These are phyloP conservation scores for Solanum hybrid DNA, from an alignment of 305 asterid genomes.

Conservation along the genomic window DNA sequence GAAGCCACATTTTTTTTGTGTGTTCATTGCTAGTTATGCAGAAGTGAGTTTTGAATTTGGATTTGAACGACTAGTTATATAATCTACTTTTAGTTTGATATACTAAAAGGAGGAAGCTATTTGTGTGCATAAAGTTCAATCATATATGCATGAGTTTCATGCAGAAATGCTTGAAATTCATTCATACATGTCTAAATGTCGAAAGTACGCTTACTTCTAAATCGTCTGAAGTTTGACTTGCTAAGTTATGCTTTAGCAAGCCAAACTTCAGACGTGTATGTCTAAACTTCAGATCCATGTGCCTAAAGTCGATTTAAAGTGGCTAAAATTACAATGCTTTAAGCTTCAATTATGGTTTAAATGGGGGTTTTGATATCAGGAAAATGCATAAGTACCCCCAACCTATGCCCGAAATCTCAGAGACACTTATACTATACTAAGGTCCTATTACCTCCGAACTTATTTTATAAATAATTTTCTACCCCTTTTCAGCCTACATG, in stretches of 20 bases:
- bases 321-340: neutral
- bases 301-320: neutral
- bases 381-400: too few species aligned
- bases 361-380: neutral
- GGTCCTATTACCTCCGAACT: too few species aligned
- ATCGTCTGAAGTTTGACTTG: fast-evolving
- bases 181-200: neutral
- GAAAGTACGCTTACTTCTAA: neutral
- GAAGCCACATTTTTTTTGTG: neutral
- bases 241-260: neutral
- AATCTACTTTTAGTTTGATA: neutral
- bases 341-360: neutral
- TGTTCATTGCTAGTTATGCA: neutral
- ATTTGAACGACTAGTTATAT: neutral
- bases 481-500: too few species aligned
- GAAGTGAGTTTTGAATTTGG: neutral
- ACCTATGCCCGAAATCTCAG: too few species aligned
- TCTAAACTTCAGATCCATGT: neutral
- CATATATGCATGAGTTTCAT: neutral
- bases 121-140: neutral
- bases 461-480: too few species aligned
- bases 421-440: too few species aligned
- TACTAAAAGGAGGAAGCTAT: neutral
- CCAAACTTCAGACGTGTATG: neutral
- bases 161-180: neutral